Percentiles rank a stretch among this genome's conserved stretches.
phyloP scores from a whole-genome alignment of 2,329 filamentous ascomycete species.

The Cladosporium cucumerinum region DNA sequence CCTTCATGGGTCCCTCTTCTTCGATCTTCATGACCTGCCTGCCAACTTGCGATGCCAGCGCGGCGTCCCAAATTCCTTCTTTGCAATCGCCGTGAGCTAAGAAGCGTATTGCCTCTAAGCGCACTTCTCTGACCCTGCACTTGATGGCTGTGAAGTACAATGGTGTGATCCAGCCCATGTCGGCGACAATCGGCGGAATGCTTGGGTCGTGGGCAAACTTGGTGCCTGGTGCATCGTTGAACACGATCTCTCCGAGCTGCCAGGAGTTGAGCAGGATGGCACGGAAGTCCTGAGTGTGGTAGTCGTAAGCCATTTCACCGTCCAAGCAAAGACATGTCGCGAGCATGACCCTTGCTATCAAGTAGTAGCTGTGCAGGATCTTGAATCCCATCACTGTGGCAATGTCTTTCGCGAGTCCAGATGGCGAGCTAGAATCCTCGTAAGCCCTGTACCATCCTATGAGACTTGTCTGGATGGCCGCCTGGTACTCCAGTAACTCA shows the following conservation, averaged over 20 bases:
- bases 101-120: conserved; percentile 24
- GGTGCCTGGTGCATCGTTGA: conserved; percentile 4
- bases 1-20: conserved; percentile 18
- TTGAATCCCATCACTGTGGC: conserved; percentile 11
- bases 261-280: conserved; percentile 11
- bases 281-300: conserved; percentile 4
- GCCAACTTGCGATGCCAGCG: conserved; percentile 19
- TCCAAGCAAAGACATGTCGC: conserved; percentile 11
- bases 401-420: neutral
- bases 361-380: conserved; percentile 14
- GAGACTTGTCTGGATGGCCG: neutral
- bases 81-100: conserved; percentile 23
- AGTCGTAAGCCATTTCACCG: conserved; percentile 13
- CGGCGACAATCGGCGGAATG: conserved; percentile 2
- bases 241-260: conserved; percentile 11
- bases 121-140: conserved; percentile 25
- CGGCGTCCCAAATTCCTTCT: conserved; percentile 26
- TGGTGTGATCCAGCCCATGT: conserved; percentile 19
- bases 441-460: conserved; percentile 5
- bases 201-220: conserved; percentile 4
- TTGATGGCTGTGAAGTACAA: conserved; percentile 26
- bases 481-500: neutral
- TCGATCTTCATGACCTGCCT: conserved; percentile 24
- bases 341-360: conserved; percentile 8
- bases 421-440: neutral